These are phyloP conservation scores for Begonia masoniana DNA, from an alignment of 306 rosid species.

Conservation along the genomic window DNA sequence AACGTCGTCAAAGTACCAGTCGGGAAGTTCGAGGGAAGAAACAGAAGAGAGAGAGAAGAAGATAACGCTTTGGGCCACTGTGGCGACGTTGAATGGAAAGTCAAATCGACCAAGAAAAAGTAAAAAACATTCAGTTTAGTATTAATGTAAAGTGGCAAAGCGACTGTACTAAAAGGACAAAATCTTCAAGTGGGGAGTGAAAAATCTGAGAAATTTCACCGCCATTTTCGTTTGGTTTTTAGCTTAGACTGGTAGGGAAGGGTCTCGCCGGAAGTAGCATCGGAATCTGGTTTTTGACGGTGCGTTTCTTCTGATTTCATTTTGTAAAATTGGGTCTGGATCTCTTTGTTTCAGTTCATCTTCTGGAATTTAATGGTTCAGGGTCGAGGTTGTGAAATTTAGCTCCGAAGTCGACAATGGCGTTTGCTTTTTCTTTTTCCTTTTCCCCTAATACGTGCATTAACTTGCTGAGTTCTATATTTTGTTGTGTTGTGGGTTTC, in stretches of 20 bases:
- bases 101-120: neutral
- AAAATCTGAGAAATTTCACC: neutral
- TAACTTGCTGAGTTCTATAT: no score
- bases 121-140: neutral
- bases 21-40: no score
- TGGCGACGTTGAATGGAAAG: no score
- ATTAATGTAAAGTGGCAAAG: no score
- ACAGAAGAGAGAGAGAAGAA: no score
- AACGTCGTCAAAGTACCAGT: neutral
- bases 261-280: conserved; percentile 34
- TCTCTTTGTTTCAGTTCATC: neutral
- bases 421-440: no score
- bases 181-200: neutral
- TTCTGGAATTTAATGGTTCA: neutral
- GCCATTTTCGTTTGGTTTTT: conserved; percentile 1
- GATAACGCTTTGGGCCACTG: no score
- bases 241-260: neutral
- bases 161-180: neutral
- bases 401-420: no score
- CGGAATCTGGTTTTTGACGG: conserved; percentile 18
- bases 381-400: no score
- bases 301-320: conserved; percentile 7
- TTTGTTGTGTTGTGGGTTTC: no score
- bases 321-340: no score
- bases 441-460: no score